Evolutionary conservation across 441 rosid genomes (phyloP).

Genomic region (Rhodomyrtus psidioides): DNA sequence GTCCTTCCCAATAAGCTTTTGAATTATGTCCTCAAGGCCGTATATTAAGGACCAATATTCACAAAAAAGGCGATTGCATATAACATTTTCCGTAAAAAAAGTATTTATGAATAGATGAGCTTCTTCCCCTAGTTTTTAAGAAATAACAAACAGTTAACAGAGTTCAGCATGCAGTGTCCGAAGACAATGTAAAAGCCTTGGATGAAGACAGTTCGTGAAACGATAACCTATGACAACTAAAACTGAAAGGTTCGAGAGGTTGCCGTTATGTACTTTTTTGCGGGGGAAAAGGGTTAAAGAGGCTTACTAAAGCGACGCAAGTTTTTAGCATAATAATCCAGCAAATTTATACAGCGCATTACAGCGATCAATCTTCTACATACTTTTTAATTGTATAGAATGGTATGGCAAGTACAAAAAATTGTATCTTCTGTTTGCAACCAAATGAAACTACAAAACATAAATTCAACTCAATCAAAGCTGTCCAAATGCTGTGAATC

Average conservation of each 20-base stretch:
- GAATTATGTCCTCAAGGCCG: background rate
- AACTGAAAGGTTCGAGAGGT: background rate
- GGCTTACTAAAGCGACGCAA: background rate
- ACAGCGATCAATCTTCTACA: background rate
- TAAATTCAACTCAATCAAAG: background rate
- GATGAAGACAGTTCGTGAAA: background rate
- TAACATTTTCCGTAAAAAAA: background rate
- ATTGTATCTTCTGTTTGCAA: background rate
- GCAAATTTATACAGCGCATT: background rate
- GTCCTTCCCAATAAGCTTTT: background rate
- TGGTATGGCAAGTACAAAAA: background rate
- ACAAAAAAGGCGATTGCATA: background rate
- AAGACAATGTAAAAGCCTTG: background rate
- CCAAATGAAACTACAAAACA: background rate
- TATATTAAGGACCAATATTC: background rate
- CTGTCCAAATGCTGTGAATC: background rate
- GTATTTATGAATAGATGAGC: background rate
- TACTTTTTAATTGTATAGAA: background rate
- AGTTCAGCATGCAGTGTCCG: background rate
- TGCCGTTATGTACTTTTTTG: background rate
- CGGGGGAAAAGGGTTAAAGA: background rate
- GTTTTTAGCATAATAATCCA: background rate
- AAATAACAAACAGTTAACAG: background rate
- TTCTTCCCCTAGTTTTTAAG: background rate
- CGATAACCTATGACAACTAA: background rate